Evolutionary conservation across 2,329 filamentous ascomycete species (phyloP), one percentile per base, ranked within the genome.

Genomic region (Diplocarpon mali): DNA sequence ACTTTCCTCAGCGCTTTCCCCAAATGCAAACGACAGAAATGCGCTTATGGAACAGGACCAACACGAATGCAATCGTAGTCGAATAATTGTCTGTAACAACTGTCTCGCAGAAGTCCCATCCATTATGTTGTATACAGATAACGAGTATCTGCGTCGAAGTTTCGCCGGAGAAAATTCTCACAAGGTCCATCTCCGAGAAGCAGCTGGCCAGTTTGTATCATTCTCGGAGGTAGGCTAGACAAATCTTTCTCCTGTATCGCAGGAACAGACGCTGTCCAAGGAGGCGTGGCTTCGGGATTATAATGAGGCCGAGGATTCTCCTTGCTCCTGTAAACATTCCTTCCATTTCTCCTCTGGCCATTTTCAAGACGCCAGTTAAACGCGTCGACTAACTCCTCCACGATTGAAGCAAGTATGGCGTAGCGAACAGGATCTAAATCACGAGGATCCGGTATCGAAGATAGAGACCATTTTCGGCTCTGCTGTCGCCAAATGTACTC

Each of bases 401-500:
- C 45, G 16, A 60, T 44, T 44, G 51, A 54, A 11, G 58, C 56
- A 31, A 60, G 48, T 32, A 60, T 55, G 12, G 58, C 58, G 42
- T 60, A 60, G 14, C 57, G 55, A 17, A 60, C 44, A 10, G 55
- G 57, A 50, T 60, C 55, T 5, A 42, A 36, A 27, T 59, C 59
- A 10, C 35, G 32, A 2, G 59, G 59, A 31, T 61, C 59, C 17
- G 52, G 53, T 27, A 61, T 57, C 13, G 28, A 38, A 28, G 42
- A n/a, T 10, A 60, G 36, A 15, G 38, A 27, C 58, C 57, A 61
- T 24, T 50, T 48, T 7, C 27, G 36, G 12, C 50, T 42, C 9
- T 46, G 32, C 13, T 56, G 54, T 29, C 55, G 56, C 52, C 53
- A 61, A 37, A 60, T 58, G 37, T 61, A 61, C 27, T 57, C 52